Evolutionary conservation across 306 rosid genomes (phyloP).

Genomic region (Albizia julibrissin): DNA sequence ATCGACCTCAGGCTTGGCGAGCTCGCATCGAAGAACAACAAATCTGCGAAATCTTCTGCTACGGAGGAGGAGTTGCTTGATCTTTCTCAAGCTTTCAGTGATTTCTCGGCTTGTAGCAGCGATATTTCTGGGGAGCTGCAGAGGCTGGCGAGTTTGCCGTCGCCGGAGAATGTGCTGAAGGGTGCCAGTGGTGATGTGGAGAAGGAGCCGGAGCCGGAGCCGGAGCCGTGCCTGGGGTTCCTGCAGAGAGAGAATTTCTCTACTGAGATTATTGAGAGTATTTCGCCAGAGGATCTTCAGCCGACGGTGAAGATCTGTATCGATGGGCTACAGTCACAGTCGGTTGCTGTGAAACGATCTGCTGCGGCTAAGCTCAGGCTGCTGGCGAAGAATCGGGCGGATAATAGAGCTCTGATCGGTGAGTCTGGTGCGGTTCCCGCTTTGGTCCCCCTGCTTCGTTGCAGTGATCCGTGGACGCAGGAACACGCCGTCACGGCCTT

Average conservation of each 20-base stretch:
- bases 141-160: slow-evolving; percentile 71
- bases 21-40: slow-evolving; percentile 59
- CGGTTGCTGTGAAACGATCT: slow-evolving; percentile 80
- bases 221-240: slow-evolving; percentile 87
- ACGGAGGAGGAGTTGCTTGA: slow-evolving; percentile 69
- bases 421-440: slow-evolving; percentile 94
- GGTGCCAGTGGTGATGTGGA: neutral
- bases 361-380: slow-evolving; percentile 94
- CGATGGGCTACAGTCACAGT: slow-evolving; percentile 73
- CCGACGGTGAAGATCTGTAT: slow-evolving; percentile 96
- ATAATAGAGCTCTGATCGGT: slow-evolving; percentile 76
- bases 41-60: slow-evolving; percentile 41
- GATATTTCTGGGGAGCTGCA: slow-evolving; percentile 93
- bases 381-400: slow-evolving; percentile 88
- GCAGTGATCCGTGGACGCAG: slow-evolving; percentile 91
- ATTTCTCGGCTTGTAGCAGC: slow-evolving; percentile 87
- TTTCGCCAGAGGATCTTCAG: slow-evolving; percentile 97
- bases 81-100: slow-evolving; percentile 86
- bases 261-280: slow-evolving; percentile 91
- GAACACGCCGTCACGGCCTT: slow-evolving; percentile 95
- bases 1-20: slow-evolving; percentile 88
- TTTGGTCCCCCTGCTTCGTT: slow-evolving; percentile 84
- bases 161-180: slow-evolving; percentile 50
- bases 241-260: slow-evolving; percentile 87
- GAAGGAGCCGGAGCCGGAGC: slow-evolving; percentile 43